Evolutionary conservation across 1,139 yeast species (phyloP).

Genomic region (Blastobotrys proliferans): DNA sequence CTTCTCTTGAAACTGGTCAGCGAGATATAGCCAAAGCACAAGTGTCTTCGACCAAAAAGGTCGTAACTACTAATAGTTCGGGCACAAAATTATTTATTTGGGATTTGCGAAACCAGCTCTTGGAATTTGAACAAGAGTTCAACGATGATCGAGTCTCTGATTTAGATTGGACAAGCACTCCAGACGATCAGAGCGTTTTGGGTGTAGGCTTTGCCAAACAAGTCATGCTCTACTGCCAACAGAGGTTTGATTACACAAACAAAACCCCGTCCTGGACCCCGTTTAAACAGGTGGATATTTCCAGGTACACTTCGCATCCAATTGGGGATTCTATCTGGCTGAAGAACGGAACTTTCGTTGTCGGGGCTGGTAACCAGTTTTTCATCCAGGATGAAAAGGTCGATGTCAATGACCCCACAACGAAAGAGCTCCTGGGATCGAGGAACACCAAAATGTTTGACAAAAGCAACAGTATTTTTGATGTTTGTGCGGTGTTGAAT

Average conservation of each 20-base stretch:
- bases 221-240: conserved; percentile 69
- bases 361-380: conserved; percentile 87
- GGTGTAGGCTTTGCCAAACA: conserved; percentile 67
- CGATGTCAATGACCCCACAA: conserved; percentile 50
- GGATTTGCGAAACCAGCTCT: conserved; percentile 65
- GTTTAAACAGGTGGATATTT: conserved; percentile 67
- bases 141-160: conserved; percentile 44
- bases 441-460: conserved; percentile 28
- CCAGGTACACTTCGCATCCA: conserved; percentile 65
- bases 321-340: conserved; percentile 92
- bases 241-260: conserved; percentile 85
- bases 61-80: conserved; percentile 61
- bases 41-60: conserved; percentile 70
- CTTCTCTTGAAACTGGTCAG: conserved; percentile 53
- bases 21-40: conserved; percentile 50
- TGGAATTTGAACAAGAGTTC: conserved; percentile 55
- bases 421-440: conserved; percentile 37
- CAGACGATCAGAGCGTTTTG: conserved; percentile 66
- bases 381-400: conserved; percentile 73
- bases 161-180: conserved; percentile 70
- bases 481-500: conserved; percentile 68
- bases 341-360: conserved; percentile 68
- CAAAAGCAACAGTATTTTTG: conserved; percentile 46
- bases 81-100: conserved; percentile 60
- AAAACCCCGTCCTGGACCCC: conserved; percentile 72